phyloP scores from a whole-genome alignment of 2,329 filamentous ascomycete genomes.

The Dothideomycetidae sp. region DNA sequence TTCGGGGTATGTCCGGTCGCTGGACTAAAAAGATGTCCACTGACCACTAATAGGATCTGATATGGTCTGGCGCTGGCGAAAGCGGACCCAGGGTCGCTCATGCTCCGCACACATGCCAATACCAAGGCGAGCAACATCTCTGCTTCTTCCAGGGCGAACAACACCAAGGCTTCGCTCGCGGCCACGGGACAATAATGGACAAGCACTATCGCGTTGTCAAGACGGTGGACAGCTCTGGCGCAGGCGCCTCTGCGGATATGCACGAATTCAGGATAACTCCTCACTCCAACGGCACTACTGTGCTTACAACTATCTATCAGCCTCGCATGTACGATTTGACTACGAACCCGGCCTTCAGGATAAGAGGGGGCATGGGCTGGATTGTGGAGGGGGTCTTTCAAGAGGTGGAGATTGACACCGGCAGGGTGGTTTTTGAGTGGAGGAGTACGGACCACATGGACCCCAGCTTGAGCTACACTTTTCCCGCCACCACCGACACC shows the following conservation, averaged over 20 bases:
- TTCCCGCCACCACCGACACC: constrained; percentile 28
- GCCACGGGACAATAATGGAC: constrained; percentile 40
- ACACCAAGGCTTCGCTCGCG: constrained; percentile 37
- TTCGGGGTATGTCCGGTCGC: constrained; percentile 25
- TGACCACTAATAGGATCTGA: constrained; percentile 26
- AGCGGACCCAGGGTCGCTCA: constrained; percentile 37
- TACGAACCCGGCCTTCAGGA: constrained; percentile 22
- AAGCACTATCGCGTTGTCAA: constrained; percentile 35
- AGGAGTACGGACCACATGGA: constrained; percentile 42
- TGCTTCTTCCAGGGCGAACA: constrained; percentile 40
- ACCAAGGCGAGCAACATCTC: constrained; percentile 35
- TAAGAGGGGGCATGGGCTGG: constrained; percentile 34
- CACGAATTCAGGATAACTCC: constrained; percentile 38
- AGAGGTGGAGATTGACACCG: constrained; percentile 41
- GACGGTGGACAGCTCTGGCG: constrained; percentile 28
- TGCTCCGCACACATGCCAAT: constrained; percentile 35
- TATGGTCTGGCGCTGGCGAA: constrained; percentile 37
- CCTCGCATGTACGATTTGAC: constrained; percentile 33
- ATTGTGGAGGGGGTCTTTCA: constrained; percentile 40
- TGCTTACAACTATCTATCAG: constrained; percentile 26
- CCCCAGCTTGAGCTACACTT: constrained; percentile 34
- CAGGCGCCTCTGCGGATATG: constrained; percentile 35
- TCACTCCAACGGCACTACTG: constrained; percentile 27
- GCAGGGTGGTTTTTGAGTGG: constrained; percentile 46
- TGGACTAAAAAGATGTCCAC: neutral